Percentiles rank a stretch among this genome's conserved stretches.
These are phyloP conservation scores for Dryadomyces quercivorus DNA, from an alignment of 2,329 filamentous ascomycete species.

Conservation along the genomic window DNA sequence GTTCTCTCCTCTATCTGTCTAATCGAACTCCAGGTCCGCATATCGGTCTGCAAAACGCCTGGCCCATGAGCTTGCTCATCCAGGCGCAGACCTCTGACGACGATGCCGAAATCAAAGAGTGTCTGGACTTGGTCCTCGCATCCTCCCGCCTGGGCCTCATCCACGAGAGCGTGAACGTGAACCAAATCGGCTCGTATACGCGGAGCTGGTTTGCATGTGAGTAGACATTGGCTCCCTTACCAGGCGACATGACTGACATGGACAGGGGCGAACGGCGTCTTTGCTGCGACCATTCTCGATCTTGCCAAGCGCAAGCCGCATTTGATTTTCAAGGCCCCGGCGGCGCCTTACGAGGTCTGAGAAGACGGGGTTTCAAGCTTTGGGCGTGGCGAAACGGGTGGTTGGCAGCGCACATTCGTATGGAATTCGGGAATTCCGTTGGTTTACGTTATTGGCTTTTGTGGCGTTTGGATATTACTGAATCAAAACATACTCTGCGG, in stretches of 20 bases:
- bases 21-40: slow-evolving; percentile 36
- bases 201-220: slow-evolving; percentile 81
- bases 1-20: not conserved
- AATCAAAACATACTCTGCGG: not conserved
- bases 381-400: not conserved
- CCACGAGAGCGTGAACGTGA: slow-evolving; percentile 86
- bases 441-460: not conserved
- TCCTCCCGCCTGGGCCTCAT: slow-evolving; percentile 69
- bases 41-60: slow-evolving; percentile 79
- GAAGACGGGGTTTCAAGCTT: not conserved
- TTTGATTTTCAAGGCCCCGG: slow-evolving; percentile 62
- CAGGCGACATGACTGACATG: slow-evolving; percentile 8
- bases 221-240: too few species aligned
- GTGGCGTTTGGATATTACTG: not conserved
- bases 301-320: slow-evolving; percentile 80
- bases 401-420: too few species aligned
- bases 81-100: slow-evolving; percentile 82
- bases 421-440: not conserved
- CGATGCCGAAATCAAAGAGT: slow-evolving; percentile 67
- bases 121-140: slow-evolving; percentile 61
- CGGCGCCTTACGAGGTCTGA: slow-evolving; percentile 42
- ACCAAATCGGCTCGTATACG: slow-evolving; percentile 46
- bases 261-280: slow-evolving; percentile 82
- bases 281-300: slow-evolving; percentile 84
- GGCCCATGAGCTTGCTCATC: slow-evolving; percentile 91